Conservation (phyloP, 257 asterid species). For the Primulina tabacum region DNA sequence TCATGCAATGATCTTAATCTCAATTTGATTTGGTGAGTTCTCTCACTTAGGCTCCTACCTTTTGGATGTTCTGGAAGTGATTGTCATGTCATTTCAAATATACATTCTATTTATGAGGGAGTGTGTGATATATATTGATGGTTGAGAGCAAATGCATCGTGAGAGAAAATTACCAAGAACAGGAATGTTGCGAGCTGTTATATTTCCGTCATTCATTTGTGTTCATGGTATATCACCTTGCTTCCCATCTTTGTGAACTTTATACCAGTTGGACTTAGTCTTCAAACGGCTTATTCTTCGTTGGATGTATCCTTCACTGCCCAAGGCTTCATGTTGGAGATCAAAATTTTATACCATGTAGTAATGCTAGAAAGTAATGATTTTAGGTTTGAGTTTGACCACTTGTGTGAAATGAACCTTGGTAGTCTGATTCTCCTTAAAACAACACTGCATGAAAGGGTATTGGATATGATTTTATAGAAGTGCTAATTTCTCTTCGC, state of each 20-base stretch:
- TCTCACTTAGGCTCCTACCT: background rate
- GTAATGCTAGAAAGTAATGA: background rate
- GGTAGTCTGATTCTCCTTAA: background rate
- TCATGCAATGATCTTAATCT: background rate
- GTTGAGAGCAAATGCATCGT: constrained; percentile 6
- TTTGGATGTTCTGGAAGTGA: background rate
- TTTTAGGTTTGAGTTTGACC: background rate
- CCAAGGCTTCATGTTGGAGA: background rate
- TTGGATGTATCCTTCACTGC: background rate
- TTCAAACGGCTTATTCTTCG: background rate
- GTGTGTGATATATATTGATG: background rate
- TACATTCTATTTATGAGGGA: background rate
- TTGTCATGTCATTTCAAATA: background rate
- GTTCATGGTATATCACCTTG: background rate
- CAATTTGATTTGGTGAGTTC: background rate
- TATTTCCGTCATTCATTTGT: too few species aligned
- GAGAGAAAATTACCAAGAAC: background rate
- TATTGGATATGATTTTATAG: background rate
- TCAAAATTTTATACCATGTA: background rate
- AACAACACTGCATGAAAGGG: background rate
- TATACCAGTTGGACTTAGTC: background rate
- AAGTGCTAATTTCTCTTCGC: background rate
- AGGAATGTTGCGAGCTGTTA: background rate
- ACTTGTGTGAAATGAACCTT: background rate
- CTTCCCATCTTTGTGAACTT: background rate